Conservation (phyloP, 805 yeast genomes). For the Kazachstania psychrophila region DNA sequence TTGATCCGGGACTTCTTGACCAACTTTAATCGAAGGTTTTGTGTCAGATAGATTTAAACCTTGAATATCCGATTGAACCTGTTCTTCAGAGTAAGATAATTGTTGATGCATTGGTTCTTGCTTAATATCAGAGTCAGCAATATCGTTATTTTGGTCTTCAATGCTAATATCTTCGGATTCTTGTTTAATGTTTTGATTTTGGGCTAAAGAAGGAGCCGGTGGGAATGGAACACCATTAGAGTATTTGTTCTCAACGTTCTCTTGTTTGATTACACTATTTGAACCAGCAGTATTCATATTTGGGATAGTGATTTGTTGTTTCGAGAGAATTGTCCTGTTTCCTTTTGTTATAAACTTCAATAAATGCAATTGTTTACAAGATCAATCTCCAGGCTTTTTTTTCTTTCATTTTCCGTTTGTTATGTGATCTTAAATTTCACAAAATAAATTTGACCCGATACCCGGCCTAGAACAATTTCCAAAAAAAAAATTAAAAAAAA, state of each 20-base stretch:
- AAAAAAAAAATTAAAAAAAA: neutral
- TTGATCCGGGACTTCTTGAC: conserved; percentile 29
- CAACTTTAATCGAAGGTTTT: conserved; percentile 1
- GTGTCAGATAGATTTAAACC: neutral
- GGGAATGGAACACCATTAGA: conserved; percentile 6
- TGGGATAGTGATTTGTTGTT: no score
- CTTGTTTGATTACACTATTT: neutral
- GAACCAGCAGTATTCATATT: neutral
- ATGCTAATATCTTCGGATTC: neutral
- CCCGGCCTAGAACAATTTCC: no score
- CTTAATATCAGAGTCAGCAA: neutral
- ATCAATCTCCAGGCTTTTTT: no score
- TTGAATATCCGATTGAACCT: neutral
- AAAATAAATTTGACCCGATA: no score
- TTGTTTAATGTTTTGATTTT: no score
- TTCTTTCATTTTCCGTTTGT: no score
- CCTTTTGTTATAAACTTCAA: no score
- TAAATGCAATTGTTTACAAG: conserved; percentile 2
- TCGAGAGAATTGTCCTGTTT: no score
- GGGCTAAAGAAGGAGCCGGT: no score
- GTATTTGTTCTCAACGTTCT: neutral
- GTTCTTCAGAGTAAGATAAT: no score
- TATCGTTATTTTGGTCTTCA: neutral
- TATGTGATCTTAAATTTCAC: no score
- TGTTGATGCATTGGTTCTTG: no score